Evolutionary conservation across 2,329 filamentous ascomycete species (phyloP), one percentile per base, ranked within the genome.

Genomic region (Pseudogymnoascus pannorum): DNA sequence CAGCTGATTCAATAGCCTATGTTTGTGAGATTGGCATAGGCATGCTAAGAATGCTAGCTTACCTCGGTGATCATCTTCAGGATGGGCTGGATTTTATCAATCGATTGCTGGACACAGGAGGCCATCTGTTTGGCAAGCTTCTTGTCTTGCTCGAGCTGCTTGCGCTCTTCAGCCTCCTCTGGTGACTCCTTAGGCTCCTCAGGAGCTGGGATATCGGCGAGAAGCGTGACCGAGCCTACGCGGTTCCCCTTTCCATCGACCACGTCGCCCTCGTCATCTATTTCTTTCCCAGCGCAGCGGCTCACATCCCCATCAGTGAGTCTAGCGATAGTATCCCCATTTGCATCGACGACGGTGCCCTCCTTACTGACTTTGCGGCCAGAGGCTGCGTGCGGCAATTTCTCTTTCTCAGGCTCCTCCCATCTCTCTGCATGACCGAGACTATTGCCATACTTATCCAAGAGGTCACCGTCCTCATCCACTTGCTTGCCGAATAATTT

Each of bases 41-140:
- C 51, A 68, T 77, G 71, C 71, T 61, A 26, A 33, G 18, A 38
- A 12, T 1, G 57, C 44, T 22, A 40, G 72, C 81, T 74, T 81
- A 88, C 86, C 65, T 92, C 87, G 4, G 85, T 89, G 74, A 96
- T 96, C 78, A 91, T 83, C 76, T 89, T 91, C 79, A 89, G 89
- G 71, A 96, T 86, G 7, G 92, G 92, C 67, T 89, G 86, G 71
- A 96, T 84, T 72, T 87, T 89, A 70, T 96, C 91, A 5, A 96
- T 81, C 11, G 90, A 90, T 72, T 92, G 85, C 70, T 87, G 82
- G 67, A 95, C 84, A 68, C 88, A 87, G 61, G 75, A 77, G 11
- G 81, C 79, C 78, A 96, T 92, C 76, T 89, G 87, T 64, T 83
- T 80, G 1, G 92, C 92, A 36, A 96, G 81, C 76, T 95, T 85